Evolutionary conservation across 2,329 filamentous ascomycete species (phyloP).

Genomic region (Ceratocystis variospora): DNA sequence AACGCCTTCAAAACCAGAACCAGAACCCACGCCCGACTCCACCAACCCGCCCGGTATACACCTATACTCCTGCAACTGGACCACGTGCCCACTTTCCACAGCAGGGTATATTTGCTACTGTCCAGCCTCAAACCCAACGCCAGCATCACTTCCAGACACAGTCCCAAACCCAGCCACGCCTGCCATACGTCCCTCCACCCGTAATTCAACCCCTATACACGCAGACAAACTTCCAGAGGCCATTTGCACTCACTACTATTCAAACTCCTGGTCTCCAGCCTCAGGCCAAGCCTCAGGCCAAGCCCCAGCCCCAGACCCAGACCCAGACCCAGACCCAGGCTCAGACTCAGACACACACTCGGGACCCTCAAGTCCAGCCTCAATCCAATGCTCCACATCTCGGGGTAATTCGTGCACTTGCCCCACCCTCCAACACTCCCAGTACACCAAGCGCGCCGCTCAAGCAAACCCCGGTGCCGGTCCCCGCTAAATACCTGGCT

Average conservation of each 20-base stretch:
- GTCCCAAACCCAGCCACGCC: background rate
- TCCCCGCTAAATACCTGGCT: slow-evolving; percentile 30
- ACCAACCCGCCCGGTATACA: background rate
- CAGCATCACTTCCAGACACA: background rate
- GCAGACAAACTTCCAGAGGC: background rate
- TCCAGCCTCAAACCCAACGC: slow-evolving; percentile 2
- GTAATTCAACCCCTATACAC: background rate
- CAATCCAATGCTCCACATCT: background rate
- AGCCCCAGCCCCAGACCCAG: background rate
- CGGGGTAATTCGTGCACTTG: background rate
- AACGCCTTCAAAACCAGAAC: background rate
- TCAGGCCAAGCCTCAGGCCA: background rate
- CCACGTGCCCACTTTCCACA: background rate
- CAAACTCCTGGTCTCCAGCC: background rate
- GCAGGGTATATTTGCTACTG: background rate
- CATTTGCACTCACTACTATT: background rate
- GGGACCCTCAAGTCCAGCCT: no score
- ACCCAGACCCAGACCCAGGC: background rate
- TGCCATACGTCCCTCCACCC: background rate
- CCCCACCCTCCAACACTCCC: background rate
- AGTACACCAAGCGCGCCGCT: slow-evolving; percentile 13
- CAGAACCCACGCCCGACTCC: background rate
- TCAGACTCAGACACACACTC: background rate
- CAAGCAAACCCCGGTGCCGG: slow-evolving; percentile 33
- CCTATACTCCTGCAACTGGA: background rate